Evolutionary conservation across 2,329 filamentous ascomycete genomes (phyloP).

Genomic region (Pezicula radicicola): DNA sequence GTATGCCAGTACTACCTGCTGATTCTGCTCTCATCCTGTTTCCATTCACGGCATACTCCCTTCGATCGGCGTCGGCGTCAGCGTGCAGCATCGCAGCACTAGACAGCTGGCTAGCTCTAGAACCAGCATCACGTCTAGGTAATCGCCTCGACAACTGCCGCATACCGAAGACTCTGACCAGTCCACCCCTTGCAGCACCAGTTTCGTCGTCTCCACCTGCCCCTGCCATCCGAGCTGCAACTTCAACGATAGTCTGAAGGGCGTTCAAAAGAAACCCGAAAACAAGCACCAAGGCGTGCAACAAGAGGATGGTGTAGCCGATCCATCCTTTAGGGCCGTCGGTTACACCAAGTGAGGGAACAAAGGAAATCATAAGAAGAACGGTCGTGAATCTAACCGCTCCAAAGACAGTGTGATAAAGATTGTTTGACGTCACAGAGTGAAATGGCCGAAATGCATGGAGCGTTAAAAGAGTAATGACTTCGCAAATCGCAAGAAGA

Average conservation of each 20-base stretch:
- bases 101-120: constrained; percentile 78
- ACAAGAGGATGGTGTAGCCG: constrained; percentile 82
- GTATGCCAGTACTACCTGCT: constrained; percentile 55
- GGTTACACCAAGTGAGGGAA: constrained; percentile 74
- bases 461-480: constrained; percentile 82
- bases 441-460: constrained; percentile 90
- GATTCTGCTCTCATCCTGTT: constrained; percentile 60
- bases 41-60: constrained; percentile 49
- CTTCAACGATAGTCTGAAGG: constrained; percentile 85
- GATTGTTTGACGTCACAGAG: constrained; percentile 92
- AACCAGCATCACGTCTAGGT: constrained; percentile 59
- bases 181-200: constrained; percentile 72
- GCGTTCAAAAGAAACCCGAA: constrained; percentile 94
- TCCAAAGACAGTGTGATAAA: constrained; percentile 86
- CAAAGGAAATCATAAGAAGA: constrained; percentile 77
- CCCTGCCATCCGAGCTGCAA: constrained; percentile 76
- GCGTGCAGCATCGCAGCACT: constrained; percentile 69
- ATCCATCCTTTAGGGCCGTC: constrained; percentile 90
- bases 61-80: constrained; percentile 61
- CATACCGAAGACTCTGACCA: constrained; percentile 89
- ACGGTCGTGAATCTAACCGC: constrained; percentile 72
- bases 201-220: constrained; percentile 70
- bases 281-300: constrained; percentile 81
- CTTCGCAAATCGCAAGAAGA: constrained; percentile 88
- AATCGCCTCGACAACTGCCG: constrained; percentile 77